A percentile compares a stretch with the other conserved stretches of the same genome.
phyloP scores from a whole-genome alignment of 495 filamentous ascomycete genomes.

The Arthonia radiata region DNA sequence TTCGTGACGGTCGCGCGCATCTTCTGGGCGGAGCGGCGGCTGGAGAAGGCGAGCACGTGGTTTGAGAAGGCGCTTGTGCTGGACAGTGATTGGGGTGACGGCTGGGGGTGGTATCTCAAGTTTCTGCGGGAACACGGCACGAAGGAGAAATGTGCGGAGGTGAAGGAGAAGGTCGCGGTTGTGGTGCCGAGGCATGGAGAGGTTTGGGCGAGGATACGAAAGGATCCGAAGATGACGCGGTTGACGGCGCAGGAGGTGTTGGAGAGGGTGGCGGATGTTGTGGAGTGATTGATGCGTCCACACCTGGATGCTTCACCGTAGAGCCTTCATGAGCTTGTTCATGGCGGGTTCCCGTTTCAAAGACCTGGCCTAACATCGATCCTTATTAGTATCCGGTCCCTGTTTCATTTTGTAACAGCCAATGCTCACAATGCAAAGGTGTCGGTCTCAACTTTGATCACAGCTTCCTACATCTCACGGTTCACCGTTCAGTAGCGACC shows the following conservation, averaged over 20 bases:
- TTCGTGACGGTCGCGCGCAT: slow-evolving; percentile 56
- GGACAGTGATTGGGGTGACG: slow-evolving; percentile 70
- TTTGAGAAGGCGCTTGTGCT: slow-evolving; percentile 83
- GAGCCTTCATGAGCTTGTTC: no score
- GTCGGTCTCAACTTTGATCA: no score
- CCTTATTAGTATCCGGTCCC: no score
- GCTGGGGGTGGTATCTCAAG: slow-evolving; percentile 96
- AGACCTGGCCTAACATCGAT: no score
- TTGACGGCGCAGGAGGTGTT: slow-evolving; percentile 58
- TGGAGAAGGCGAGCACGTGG: slow-evolving; percentile 86
- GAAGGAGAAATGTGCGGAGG: slow-evolving; percentile 56
- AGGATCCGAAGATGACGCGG: slow-evolving; percentile 57
- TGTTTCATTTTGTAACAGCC: no score
- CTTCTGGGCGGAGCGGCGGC: slow-evolving; percentile 53
- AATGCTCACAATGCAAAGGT: no score
- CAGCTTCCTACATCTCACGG: no score
- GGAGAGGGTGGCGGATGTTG: slow-evolving; percentile 38
- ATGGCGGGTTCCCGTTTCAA: no score
- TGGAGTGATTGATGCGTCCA: slow-evolving; percentile 27
- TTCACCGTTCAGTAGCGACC: no score
- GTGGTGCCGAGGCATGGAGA: slow-evolving; percentile 82
- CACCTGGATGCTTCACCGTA: no score
- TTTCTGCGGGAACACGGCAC: slow-evolving; percentile 79
- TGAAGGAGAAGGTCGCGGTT: slow-evolving; percentile 45
- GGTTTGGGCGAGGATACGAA: slow-evolving; percentile 65